Evolutionary conservation across 352 stramenopile species (phyloP).

Genomic region (Phytophthora tubulina): DNA sequence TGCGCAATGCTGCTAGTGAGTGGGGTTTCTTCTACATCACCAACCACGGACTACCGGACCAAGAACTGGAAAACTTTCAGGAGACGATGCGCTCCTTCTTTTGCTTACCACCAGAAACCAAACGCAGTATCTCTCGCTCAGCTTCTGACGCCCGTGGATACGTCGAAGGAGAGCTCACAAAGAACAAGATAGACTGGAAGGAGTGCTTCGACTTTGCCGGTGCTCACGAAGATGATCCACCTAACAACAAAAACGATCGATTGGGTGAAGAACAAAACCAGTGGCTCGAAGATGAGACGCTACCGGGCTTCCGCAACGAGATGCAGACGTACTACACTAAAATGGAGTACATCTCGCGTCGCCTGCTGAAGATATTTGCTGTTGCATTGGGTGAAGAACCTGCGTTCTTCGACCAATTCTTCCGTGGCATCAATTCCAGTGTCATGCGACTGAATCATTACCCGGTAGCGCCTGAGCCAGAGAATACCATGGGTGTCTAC

Average conservation of each 20-base stretch:
- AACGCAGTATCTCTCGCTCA: constrained; percentile 67
- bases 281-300: constrained; percentile 54
- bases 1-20: constrained; percentile 44
- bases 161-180: constrained; percentile 95
- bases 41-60: constrained; percentile 54
- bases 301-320: constrained; percentile 64
- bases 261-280: constrained; percentile 91
- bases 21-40: constrained; percentile 93
- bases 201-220: constrained; percentile 82
- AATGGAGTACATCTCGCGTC: constrained; percentile 65
- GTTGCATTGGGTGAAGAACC: constrained; percentile 56
- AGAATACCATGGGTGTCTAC: constrained; percentile 60
- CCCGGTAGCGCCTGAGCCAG: constrained; percentile 59
- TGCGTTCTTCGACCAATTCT: constrained; percentile 72
- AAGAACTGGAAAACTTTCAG: constrained; percentile 75
- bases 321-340: constrained; percentile 54
- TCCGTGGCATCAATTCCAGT: constrained; percentile 77
- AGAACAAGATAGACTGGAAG: constrained; percentile 95
- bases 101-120: constrained; percentile 61
- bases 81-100: constrained; percentile 85
- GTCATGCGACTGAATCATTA: constrained; percentile 95
- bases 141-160: constrained; percentile 89
- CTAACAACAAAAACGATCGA: constrained; percentile 61
- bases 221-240: constrained; percentile 47
- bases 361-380: constrained; percentile 65